These are phyloP conservation scores for Aspergillus intermedius DNA, from an alignment of 2,329 filamentous ascomycete species.

Conservation along the genomic window DNA sequence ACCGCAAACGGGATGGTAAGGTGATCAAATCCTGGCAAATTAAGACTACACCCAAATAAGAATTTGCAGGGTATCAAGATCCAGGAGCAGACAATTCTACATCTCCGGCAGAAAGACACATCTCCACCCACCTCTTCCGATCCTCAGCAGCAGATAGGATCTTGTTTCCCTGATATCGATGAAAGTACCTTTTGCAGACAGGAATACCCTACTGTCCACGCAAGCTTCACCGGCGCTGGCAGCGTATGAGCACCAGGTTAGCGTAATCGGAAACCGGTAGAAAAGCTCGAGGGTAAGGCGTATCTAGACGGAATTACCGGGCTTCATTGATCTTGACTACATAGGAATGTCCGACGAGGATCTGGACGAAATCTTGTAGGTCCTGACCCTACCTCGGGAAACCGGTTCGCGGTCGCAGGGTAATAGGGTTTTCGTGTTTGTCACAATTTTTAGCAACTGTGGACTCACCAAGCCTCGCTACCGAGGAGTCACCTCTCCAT, in stretches of 20 bases:
- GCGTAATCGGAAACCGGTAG: constrained; percentile 43
- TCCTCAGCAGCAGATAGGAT: constrained; percentile 26
- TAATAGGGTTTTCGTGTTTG: constrained; percentile 48
- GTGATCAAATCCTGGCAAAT: background rate
- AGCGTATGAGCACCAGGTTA: constrained; percentile 23
- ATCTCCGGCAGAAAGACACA: constrained; percentile 22
- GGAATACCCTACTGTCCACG: constrained; percentile 46
- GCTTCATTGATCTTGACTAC: constrained; percentile 35
- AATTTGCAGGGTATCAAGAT: constrained; percentile 40
- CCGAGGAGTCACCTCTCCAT: constrained; percentile 32
- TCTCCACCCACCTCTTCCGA: constrained; percentile 25
- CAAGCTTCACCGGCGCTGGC: constrained; percentile 35
- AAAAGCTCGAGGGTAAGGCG: constrained; percentile 48
- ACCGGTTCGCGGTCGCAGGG: constrained; percentile 46
- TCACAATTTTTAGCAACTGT: constrained; percentile 22
- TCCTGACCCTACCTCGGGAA: constrained; percentile 41
- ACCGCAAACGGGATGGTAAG: constrained; percentile 45
- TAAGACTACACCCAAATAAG: background rate
- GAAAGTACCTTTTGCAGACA: constrained; percentile 35
- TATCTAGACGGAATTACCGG: constrained; percentile 37
- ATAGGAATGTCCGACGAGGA: constrained; percentile 12
- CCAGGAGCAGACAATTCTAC: constrained; percentile 42
- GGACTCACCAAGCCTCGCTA: constrained; percentile 28
- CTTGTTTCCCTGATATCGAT: constrained; percentile 42
- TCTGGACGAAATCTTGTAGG: background rate